Percentiles rank a stretch among this genome's conserved stretches.
These are phyloP conservation scores for Penicillium robsamsonii DNA, from an alignment of 495 filamentous ascomycete genomes.

Conservation along the genomic window DNA sequence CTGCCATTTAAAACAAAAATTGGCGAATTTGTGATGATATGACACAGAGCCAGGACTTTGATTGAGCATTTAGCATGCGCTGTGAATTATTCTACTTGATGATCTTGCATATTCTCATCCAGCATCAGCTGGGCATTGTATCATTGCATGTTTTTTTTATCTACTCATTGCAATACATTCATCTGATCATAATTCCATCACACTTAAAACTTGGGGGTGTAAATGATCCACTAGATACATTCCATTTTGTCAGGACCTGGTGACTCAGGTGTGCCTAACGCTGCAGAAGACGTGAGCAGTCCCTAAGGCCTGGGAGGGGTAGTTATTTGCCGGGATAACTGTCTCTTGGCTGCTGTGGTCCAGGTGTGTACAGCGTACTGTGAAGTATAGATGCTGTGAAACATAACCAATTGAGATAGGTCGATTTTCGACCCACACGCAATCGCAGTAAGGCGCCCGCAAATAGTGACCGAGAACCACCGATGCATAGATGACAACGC, in stretches of 20 bases:
- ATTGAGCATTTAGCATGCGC: constrained; percentile 48
- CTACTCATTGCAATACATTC: constrained; percentile 11
- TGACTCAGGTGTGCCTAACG: no score
- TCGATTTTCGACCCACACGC: constrained; percentile 3
- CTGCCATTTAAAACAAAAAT: constrained; percentile 18
- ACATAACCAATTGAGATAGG: constrained; percentile 1
- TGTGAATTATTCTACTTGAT: constrained; percentile 38
- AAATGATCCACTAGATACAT: not conserved
- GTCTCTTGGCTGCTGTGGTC: not conserved
- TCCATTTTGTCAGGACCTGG: not conserved
- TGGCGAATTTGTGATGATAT: constrained; percentile 27
- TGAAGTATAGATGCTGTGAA: constrained; percentile 1
- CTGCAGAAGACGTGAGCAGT: not conserved
- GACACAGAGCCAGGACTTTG: constrained; percentile 28
- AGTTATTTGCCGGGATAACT: not conserved
- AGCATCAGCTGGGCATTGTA: constrained; percentile 18
- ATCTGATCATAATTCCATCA: constrained; percentile 5
- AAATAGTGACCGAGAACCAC: not conserved
- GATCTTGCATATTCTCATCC: constrained; percentile 29
- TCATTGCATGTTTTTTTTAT: constrained; percentile 18
- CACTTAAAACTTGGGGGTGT: not conserved
- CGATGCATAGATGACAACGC: not conserved
- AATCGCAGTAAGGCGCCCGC: constrained; percentile 1
- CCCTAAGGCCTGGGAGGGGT: not conserved
- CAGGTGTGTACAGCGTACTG: not conserved